Evolutionary conservation across 2,329 filamentous ascomycete species (phyloP).

Genomic region (Sclerotinia borealis): DNA sequence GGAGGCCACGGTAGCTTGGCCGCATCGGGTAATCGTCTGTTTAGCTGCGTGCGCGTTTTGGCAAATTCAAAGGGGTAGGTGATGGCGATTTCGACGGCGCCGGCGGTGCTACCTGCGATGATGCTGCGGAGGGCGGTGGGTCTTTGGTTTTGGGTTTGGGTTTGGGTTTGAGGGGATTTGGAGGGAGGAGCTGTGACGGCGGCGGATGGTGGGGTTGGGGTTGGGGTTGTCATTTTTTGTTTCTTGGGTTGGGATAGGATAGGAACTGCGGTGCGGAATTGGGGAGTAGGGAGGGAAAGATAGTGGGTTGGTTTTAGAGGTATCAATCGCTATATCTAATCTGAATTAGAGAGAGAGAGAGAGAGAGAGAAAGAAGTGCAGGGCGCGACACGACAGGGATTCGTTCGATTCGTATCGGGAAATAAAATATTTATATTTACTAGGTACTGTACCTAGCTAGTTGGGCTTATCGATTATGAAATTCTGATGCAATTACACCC

Average conservation of each 20-base stretch:
- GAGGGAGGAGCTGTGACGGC: slow-evolving; percentile 8
- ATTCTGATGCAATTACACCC: neutral
- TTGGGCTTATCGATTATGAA: neutral
- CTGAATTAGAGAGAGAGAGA: too few species aligned
- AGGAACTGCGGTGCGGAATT: neutral
- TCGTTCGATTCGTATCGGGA: neutral
- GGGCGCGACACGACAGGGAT: too few species aligned
- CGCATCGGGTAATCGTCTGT: slow-evolving; percentile 70
- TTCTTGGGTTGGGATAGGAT: too few species aligned
- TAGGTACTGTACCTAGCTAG: too few species aligned
- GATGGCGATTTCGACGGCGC: slow-evolving; percentile 70
- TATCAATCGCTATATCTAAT: too few species aligned
- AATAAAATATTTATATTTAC: neutral
- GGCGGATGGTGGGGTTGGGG: slow-evolving; percentile 18
- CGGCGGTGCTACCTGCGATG: slow-evolving; percentile 86
- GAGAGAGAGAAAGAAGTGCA: neutral
- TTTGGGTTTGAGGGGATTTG: too few species aligned
- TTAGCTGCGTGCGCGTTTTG: slow-evolving; percentile 92
- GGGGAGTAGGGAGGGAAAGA: neutral
- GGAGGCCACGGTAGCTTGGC: slow-evolving; percentile 92
- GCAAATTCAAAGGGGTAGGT: slow-evolving; percentile 96
- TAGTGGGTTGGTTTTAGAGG: too few species aligned
- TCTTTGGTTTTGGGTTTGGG: slow-evolving; percentile 40
- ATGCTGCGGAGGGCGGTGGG: slow-evolving; percentile 84
- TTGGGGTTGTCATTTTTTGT: too few species aligned